Evolutionary conservation across 192 early-diverging fungal species (phyloP), one percentile per base, ranked within the genome.

Genomic region (Coemansia sp.): DNA sequence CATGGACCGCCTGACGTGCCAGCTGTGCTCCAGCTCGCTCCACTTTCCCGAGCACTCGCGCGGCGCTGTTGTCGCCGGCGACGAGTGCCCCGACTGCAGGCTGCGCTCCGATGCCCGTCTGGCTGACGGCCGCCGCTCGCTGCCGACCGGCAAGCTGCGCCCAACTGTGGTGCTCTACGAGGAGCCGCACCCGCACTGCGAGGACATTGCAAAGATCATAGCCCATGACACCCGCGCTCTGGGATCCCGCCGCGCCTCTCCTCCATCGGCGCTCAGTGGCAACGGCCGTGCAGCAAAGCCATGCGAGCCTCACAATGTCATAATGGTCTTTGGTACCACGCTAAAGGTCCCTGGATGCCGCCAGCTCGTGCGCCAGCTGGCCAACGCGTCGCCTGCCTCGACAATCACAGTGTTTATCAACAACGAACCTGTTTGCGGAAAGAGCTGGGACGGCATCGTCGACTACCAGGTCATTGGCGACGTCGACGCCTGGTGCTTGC

Each of bases 151-250:
- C 14, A 89, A 85, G 17, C 72, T 99, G 40, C 83, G 95, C 48
- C 97, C 97, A 17, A 89, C 91, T 50, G 91, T 99, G 65, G 92
- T 99, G 2, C 82, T 99, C 4, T 99, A 99, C 84, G 94, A 96
- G 66, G 97, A 99, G 63, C 75, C 71, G 45, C 80, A 82, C 38
- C 80, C 80, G 38, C 70, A 74, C 43, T 65, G 76, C 63, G 77
- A 85, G 36, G 69, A 70, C 53, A 83, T 83, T 67, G 76, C 71
- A 17, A 62, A 66, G 43, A 72, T 84, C 5, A 77, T 77, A 38
- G 35, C 71, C 14, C 65, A 75, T 38, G 84, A 85, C 25, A 55
- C 75, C 20, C 77, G 77, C 29, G 66, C 69, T 10, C 69, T 80
- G 9, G 65, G 63, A 9, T 63, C 74, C 15, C 74, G 74, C 9